These are phyloP conservation scores for Amanita subjunquillea DNA, from an alignment of 768 basidiomycete species.

Conservation along the genomic window DNA sequence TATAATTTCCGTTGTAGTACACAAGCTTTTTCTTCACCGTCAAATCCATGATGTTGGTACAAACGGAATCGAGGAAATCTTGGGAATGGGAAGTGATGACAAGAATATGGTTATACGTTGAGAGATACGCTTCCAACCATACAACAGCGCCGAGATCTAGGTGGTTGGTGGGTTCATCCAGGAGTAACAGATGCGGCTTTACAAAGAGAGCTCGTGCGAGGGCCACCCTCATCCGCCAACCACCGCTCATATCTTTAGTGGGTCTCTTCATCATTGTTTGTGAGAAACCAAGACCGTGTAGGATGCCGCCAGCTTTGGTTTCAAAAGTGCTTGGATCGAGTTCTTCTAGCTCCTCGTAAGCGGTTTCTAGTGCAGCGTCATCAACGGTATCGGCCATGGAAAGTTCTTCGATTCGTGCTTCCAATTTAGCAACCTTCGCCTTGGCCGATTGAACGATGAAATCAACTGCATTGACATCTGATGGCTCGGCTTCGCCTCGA, in stretches of 20 bases:
- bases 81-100: slow-evolving; percentile 98
- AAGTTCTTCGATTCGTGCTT: slow-evolving; percentile 89
- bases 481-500: slow-evolving; percentile 89
- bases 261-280: slow-evolving; percentile 90
- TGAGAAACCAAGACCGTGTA: slow-evolving; percentile 95
- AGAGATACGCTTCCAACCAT: slow-evolving; percentile 96
- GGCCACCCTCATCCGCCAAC: slow-evolving; percentile 98
- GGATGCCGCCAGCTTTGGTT: slow-evolving; percentile 87
- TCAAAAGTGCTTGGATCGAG: slow-evolving; percentile 95
- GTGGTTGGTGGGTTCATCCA: slow-evolving; percentile 92
- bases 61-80: slow-evolving; percentile 97
- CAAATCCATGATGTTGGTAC: slow-evolving; percentile 97
- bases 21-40: slow-evolving; percentile 86
- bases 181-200: slow-evolving; percentile 89
- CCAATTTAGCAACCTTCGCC: slow-evolving; percentile 87
- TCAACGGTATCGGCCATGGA: slow-evolving; percentile 86
- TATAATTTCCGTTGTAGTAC: slow-evolving; percentile 95
- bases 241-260: slow-evolving; percentile 98
- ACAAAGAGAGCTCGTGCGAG: slow-evolving; percentile 93
- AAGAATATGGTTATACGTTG: slow-evolving; percentile 97
- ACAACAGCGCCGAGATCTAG: slow-evolving; percentile 96
- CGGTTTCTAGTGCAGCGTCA: slow-evolving; percentile 75
- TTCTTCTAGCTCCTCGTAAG: slow-evolving; percentile 96
- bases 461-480: slow-evolving; percentile 92
- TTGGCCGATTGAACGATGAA: slow-evolving; percentile 91